These are phyloP conservation scores for Eucalyptus grandis DNA, from an alignment of 345 rosid genomes.

Conservation along the genomic window DNA sequence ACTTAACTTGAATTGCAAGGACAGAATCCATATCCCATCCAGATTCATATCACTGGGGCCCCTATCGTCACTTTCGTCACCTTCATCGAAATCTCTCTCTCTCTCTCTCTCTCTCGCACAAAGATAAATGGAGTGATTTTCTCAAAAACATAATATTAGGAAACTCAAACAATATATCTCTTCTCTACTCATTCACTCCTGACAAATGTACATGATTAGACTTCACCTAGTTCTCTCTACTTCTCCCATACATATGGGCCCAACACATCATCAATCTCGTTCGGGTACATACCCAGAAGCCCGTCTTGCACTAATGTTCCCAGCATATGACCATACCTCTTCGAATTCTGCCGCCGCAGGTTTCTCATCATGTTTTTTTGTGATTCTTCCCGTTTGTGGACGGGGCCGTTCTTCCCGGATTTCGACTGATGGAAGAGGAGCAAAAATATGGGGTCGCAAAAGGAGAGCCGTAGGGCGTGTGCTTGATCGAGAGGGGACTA, in stretches of 20 bases:
- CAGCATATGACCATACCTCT: slow-evolving; percentile 66
- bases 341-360: slow-evolving; percentile 30
- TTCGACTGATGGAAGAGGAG: slow-evolving; percentile 39
- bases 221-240: background rate
- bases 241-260: background rate
- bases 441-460: slow-evolving; percentile 54
- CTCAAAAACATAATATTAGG: background rate
- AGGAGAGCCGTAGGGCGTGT: slow-evolving; percentile 57
- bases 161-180: background rate
- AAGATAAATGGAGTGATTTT: background rate
- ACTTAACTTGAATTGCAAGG: no score
- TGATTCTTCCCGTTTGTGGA: slow-evolving; percentile 15
- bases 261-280: slow-evolving; percentile 41
- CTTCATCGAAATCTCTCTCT: no score
- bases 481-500: slow-evolving; percentile 55
- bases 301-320: slow-evolving; percentile 59
- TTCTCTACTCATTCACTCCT: background rate
- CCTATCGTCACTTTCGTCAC: no score
- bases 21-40: background rate
- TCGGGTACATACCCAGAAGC: slow-evolving; percentile 68
- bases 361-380: slow-evolving; percentile 36
- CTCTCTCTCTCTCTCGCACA: background rate
- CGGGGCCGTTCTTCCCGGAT: slow-evolving; percentile 39
- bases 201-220: background rate
- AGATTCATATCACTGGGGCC: no score